These are phyloP conservation scores for Stentor coeruleus DNA, from an alignment of 73 alveolate genomes.

Conservation along the genomic window DNA sequence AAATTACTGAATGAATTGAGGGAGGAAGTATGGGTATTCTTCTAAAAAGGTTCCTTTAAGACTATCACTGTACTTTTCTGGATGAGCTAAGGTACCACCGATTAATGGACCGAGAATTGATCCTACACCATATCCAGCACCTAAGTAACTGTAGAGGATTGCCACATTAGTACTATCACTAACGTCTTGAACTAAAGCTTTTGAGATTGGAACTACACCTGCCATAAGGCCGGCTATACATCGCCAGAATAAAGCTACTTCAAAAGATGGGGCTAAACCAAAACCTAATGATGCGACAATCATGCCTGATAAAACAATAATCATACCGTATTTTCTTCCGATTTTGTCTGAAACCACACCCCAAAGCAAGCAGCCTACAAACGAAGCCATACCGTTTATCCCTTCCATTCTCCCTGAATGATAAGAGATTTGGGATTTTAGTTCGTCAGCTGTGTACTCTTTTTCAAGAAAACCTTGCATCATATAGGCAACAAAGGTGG, in stretches of 20 bases:
- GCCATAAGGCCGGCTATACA: not conserved
- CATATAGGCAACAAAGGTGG: not conserved
- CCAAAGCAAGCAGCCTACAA: not conserved
- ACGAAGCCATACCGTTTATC: not conserved
- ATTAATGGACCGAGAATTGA: not conserved
- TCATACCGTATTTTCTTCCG: not conserved
- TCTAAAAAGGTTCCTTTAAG: not conserved
- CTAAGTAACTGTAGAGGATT: not conserved
- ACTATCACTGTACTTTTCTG: not conserved
- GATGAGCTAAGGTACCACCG: not conserved
- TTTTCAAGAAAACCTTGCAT: not conserved
- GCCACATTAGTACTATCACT: not conserved
- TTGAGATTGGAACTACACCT: not conserved
- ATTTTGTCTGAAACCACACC: not conserved
- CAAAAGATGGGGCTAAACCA: not conserved
- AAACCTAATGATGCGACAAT: not conserved
- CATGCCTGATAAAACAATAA: not conserved
- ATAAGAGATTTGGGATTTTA: not conserved
- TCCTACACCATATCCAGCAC: not conserved
- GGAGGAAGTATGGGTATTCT: not conserved
- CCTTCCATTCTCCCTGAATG: not conserved
- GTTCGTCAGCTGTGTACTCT: not conserved
- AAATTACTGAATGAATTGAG: not conserved
- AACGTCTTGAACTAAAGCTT: not conserved
- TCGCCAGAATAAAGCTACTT: not conserved